Base-by-base conservation (phyloP, 2,329 filamentous ascomycete species). In the Pseudogymnoascus destructans region DNA sequence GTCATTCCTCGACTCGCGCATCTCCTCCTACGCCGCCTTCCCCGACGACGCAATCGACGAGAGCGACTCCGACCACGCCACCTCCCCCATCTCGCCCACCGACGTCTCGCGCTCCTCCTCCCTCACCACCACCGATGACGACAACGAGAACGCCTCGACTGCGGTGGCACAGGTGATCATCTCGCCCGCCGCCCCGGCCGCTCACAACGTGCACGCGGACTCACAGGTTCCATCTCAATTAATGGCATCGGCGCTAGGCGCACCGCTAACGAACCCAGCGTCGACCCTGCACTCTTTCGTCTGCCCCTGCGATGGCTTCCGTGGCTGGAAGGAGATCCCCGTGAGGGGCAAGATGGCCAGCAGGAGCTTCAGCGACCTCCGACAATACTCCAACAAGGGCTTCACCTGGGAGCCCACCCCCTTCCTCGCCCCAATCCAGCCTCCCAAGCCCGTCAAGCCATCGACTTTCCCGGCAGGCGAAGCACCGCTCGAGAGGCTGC, bases 401-500 rank as follows among this genome's bases (percentile, higher is more conserved):
- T 84, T 79, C 78, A 77, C 62, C 35, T 69, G 66, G 66, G 63
- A 76, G 59, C 70, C 73, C 1, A 57, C 58, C 10, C 59, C 59
- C 15, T 40, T 40, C 17, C 10, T 21, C 7, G 17, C 17, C 9
- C 36, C 36, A 9, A 70, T 11, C 38, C 66, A 15, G 61, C 65
- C 10, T 61, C 68, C 25, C 65, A 69, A 64, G 63, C 67, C 58
- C 63, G 69, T 61, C 66, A 69, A 61, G 59, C 64, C 6, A 71
- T 27, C 46, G 17, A 38, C 46, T 3, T 59, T 60, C 59, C 30
- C 64, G 19, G 70, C 75, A n/a, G 79, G 80, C 59, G 67, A 73
- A 19, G 74, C 85, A 19, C 74, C 77, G 23, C 72, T 91, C 38
- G 87, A 90, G 73, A 79, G 70, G 61, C 75, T 91, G 6, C 86